Percentiles rank a stretch among this genome's conserved stretches.
These are phyloP conservation scores for Mycena alexandri DNA, from an alignment of 768 basidiomycete genomes.

Conservation along the genomic window DNA sequence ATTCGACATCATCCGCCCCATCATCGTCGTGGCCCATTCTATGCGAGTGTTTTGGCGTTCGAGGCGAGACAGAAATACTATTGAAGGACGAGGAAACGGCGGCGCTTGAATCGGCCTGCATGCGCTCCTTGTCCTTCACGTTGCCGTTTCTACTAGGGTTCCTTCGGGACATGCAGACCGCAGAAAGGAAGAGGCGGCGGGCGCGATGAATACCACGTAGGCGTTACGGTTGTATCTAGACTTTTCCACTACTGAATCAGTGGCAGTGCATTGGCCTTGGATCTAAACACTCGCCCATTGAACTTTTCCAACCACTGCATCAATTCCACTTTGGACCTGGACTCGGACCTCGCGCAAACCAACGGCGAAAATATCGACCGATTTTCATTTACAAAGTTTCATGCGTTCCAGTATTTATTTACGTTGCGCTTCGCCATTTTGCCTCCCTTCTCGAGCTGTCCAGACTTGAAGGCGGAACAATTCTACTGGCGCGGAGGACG, in stretches of 20 bases:
- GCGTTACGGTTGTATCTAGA: background rate
- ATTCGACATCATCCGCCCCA: constrained; percentile 69
- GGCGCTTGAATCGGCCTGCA: constrained; percentile 53
- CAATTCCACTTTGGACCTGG: background rate
- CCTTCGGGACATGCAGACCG: constrained; percentile 37
- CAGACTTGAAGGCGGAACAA: constrained; percentile 27
- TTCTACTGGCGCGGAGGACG: constrained; percentile 2
- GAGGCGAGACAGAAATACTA: constrained; percentile 70
- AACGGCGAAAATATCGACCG: background rate
- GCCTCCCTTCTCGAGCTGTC: constrained; percentile 10
- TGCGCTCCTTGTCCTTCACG: constrained; percentile 23
- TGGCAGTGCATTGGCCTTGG: background rate
- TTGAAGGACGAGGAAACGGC: constrained; percentile 70
- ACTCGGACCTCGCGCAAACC: background rate
- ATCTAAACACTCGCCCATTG: background rate
- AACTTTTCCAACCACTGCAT: background rate
- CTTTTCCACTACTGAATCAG: background rate
- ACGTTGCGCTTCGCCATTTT: constrained; percentile 11
- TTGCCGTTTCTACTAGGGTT: constrained; percentile 25
- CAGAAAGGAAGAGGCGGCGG: background rate
- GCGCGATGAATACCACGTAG: constrained; percentile 22
- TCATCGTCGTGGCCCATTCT: constrained; percentile 45
- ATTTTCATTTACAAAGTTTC: background rate
- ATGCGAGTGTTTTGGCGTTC: constrained; percentile 54
- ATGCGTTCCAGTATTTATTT: background rate